A percentile compares a stretch with the other conserved stretches of the same genome.
Evolutionary conservation across 1,284 basidiomycete genomes (phyloP).

Genomic region (Boletellus deceptivus): DNA sequence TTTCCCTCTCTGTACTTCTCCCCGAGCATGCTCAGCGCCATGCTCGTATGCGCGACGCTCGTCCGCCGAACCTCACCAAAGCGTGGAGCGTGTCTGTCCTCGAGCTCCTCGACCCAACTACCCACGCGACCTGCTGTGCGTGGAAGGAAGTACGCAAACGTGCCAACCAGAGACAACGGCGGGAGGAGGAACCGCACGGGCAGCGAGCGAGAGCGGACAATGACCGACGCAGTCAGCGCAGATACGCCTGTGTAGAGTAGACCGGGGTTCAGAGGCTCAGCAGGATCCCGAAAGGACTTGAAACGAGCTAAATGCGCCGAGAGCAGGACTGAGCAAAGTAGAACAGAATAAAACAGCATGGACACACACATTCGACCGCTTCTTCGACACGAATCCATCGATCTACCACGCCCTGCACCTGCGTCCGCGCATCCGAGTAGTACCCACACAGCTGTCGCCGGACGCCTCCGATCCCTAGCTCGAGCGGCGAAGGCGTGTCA

Average conservation of each 20-base stretch:
- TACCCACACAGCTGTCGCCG: slow-evolving; percentile 56
- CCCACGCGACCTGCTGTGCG: slow-evolving; percentile 71
- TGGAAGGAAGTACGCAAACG: slow-evolving; percentile 79
- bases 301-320: slow-evolving; percentile 57
- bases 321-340: neutral
- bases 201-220: slow-evolving; percentile 74
- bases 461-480: slow-evolving; percentile 66
- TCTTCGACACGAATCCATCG: slow-evolving; percentile 83
- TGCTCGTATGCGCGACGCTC: slow-evolving; percentile 59
- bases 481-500: slow-evolving; percentile 70
- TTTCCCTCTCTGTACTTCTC: slow-evolving; percentile 43
- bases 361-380: slow-evolving; percentile 73
- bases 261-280: slow-evolving; percentile 84
- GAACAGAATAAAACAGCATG: neutral
- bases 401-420: slow-evolving; percentile 69
- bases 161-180: slow-evolving; percentile 62
- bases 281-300: slow-evolving; percentile 74
- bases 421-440: slow-evolving; percentile 54
- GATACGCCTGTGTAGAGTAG: slow-evolving; percentile 86
- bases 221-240: slow-evolving; percentile 81
- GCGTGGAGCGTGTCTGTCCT: slow-evolving; percentile 66
- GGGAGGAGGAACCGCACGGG: slow-evolving; percentile 69
- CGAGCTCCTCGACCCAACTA: slow-evolving; percentile 64
- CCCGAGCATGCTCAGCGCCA: slow-evolving; percentile 53
- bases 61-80: slow-evolving; percentile 68